Conservation (phyloP, 1,284 basidiomycete species). For the Fereydounia khargensis region DNA sequence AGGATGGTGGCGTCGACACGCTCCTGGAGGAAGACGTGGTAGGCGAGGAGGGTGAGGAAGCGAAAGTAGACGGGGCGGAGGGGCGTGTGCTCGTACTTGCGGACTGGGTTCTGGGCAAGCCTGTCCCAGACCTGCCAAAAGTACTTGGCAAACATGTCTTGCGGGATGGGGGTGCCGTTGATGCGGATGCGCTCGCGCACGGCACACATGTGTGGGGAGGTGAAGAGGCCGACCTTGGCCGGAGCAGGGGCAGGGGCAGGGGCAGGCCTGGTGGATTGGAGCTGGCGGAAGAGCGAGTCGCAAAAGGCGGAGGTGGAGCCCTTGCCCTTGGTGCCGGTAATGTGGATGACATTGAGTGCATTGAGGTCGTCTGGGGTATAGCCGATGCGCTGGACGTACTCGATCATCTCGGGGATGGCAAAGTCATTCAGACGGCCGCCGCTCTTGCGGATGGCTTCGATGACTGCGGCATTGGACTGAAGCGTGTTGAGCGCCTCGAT, state of each 20-base stretch:
- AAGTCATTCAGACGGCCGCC: slow-evolving; percentile 69
- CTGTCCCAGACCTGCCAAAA: slow-evolving; percentile 97
- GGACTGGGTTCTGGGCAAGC: slow-evolving; percentile 66
- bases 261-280: slow-evolving; percentile 20
- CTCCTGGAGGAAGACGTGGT: slow-evolving; percentile 79
- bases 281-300: slow-evolving; percentile 48
- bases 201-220: slow-evolving; percentile 92
- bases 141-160: slow-evolving; percentile 81
- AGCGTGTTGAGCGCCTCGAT: slow-evolving; percentile 83
- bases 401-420: slow-evolving; percentile 83
- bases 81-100: slow-evolving; percentile 61
- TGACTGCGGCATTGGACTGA: slow-evolving; percentile 87
- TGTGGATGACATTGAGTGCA: slow-evolving; percentile 85
- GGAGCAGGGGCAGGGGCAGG: slow-evolving; percentile 31
- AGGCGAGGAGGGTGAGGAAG: slow-evolving; percentile 87
- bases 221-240: slow-evolving; percentile 72
- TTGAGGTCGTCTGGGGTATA: slow-evolving; percentile 80
- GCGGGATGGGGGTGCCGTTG: slow-evolving; percentile 83
- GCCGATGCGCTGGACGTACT: slow-evolving; percentile 83
- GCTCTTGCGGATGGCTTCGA: slow-evolving; percentile 78
- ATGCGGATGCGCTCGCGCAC: slow-evolving; percentile 94
- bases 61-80: slow-evolving; percentile 89
- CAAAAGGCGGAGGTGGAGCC: slow-evolving; percentile 91
- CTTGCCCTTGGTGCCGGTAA: slow-evolving; percentile 98
- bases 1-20: slow-evolving; percentile 85